Base-by-base conservation (phyloP, 2,329 filamentous ascomycete genomes). In the Calonectria hawksworthii region DNA sequence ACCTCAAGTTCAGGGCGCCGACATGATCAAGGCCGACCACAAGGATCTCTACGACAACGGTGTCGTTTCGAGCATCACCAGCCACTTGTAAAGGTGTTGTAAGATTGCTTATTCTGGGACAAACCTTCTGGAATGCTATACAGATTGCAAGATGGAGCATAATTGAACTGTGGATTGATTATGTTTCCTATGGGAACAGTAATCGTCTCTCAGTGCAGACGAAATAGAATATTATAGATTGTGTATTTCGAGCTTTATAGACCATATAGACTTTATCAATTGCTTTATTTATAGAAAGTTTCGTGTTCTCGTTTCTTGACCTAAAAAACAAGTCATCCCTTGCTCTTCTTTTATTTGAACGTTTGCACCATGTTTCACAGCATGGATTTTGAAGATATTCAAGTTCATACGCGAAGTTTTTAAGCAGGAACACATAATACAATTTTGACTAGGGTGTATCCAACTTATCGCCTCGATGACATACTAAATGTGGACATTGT, bases 11-110 rank as follows among this genome's bases (percentile, higher is more conserved):
- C 26, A 77, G 74, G 72, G 75, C 18, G 77, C 78, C 26, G 78
- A 79, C 18, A 59, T 73, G 34, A 74, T 74, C 50, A 74, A 74
- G 51, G 67, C 72, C 14, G 68, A 68, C 18, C 44, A 73, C 65
- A 52, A 68, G 64, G 54, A 73, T 26, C 21, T 73, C 34, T 73
- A 64, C 23, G 52, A 69, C 34, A n/a, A 47, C 32, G 36, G 50
- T 36, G 56, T 32, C n/a, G n/a, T 47, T 21, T 28, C 47, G 18
- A 34, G 36, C 68, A 47, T 71, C 69, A 50, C 61, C 13, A 71
- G 69, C 69, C 69, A 38, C 26, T 61, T 71, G 32, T 71, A 66
- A 54, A 11, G 18, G 9, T 4, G 23, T 2, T 38, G 7, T 21
- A 28, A 34, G 21, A 14, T 41, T 13, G 6, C 7, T 41, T 63